Percentiles rank a stretch among this genome's conserved stretches.
Conservation (phyloP, 2,329 filamentous ascomycete genomes). For the Pochonia chlamydosporia region DNA sequence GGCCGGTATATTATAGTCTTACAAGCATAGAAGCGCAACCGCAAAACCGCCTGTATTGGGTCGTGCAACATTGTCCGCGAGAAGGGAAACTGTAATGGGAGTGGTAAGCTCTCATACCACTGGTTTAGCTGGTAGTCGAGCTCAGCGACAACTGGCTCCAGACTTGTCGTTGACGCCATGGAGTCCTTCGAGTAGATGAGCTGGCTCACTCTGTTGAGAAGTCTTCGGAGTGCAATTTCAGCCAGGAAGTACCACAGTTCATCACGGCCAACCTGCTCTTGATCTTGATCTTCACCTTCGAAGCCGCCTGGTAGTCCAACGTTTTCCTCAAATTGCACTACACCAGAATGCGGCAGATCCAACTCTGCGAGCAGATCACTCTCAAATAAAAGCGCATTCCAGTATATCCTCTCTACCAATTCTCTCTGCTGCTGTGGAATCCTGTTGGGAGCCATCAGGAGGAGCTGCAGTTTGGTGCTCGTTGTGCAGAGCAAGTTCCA, state of each 20-base stretch:
- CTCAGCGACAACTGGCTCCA: conserved; percentile 73
- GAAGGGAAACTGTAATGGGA: conserved; percentile 72
- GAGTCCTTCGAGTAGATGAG: conserved; percentile 73
- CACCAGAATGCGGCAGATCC: conserved; percentile 75
- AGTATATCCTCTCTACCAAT: conserved; percentile 72
- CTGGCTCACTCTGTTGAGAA: conserved; percentile 74
- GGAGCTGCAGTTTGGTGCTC: conserved; percentile 73
- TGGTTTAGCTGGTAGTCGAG: conserved; percentile 78
- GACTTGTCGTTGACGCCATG: conserved; percentile 62
- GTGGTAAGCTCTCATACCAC: conserved; percentile 76
- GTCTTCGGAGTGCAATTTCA: conserved; percentile 70
- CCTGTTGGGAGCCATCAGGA: conserved; percentile 67
- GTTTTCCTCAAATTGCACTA: conserved; percentile 75
- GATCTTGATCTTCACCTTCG: conserved; percentile 60
- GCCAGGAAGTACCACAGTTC: conserved; percentile 84
- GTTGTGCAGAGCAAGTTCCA: conserved; percentile 77
- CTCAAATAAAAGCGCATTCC: conserved; percentile 77
- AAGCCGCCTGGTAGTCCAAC: conserved; percentile 75
- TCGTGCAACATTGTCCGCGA: conserved; percentile 61
- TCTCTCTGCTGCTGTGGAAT: conserved; percentile 67
- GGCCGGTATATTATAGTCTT: conserved; percentile 82
- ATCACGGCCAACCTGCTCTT: conserved; percentile 55
- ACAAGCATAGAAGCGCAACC: conserved; percentile 77
- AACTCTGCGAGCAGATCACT: conserved; percentile 74
- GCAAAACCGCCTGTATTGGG: conserved; percentile 72